Evolutionary conservation across 2,329 filamentous ascomycete species (phyloP).

Genomic region (Aspergillus neotritici): DNA sequence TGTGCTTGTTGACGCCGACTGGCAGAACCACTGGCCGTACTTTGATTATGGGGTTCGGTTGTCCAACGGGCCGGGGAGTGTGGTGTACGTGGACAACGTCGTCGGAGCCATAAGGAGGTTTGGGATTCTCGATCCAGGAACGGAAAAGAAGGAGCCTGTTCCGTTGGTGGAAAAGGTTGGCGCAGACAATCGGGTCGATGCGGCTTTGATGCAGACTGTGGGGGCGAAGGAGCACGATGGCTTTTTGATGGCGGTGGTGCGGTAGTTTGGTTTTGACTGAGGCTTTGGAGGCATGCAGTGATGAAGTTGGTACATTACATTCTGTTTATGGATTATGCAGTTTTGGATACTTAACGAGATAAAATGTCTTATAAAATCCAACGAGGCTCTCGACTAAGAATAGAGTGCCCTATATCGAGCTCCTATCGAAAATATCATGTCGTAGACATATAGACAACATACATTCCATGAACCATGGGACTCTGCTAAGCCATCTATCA

Average conservation of each 20-base stretch:
- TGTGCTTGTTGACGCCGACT: conserved; percentile 52
- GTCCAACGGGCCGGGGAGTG: conserved; percentile 37
- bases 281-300: no score
- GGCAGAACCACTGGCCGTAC: conserved; percentile 46
- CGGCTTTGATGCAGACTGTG: conserved; percentile 42
- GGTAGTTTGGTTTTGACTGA: conserved; percentile 9
- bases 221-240: conserved; percentile 44
- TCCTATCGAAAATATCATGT: no score
- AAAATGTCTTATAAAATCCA: no score
- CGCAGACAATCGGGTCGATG: conserved; percentile 39
- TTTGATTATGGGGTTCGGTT: conserved; percentile 32
- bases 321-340: no score
- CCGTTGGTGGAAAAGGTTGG: conserved; percentile 40
- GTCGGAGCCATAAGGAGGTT: conserved; percentile 25
- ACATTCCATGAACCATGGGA: no score
- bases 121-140: conserved; percentile 1
- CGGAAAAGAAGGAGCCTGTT: conserved; percentile 15
- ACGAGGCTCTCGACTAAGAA: no score
- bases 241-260: conserved; percentile 34
- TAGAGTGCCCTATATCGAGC: no score
- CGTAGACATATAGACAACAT: no score
- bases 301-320: no score
- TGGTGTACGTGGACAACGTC: conserved; percentile 49
- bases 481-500: no score
- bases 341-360: no score